phyloP scores from a whole-genome alignment of 495 filamentous ascomycete genomes.

The Podospora sp. region DNA sequence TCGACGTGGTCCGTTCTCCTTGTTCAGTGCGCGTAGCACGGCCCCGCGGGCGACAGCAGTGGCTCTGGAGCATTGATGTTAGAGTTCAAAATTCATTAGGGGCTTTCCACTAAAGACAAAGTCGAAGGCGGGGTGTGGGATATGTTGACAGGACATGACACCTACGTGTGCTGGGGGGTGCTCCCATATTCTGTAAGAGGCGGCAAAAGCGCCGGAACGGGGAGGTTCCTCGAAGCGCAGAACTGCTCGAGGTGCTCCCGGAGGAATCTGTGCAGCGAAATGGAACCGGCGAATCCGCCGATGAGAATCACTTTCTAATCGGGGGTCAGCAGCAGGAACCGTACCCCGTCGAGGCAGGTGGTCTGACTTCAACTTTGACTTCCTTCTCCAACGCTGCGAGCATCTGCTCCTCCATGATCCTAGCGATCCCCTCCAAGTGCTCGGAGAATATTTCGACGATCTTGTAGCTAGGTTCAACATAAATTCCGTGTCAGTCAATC shows the following conservation, averaged over 20 bases:
- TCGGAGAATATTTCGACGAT: constrained; percentile 19
- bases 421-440: constrained; percentile 8
- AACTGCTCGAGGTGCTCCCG: constrained; percentile 10
- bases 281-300: constrained; percentile 36
- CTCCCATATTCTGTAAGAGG: constrained; percentile 16
- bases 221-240: not conserved
- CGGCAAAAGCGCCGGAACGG: constrained; percentile 12
- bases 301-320: constrained; percentile 37
- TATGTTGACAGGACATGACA: not conserved
- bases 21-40: constrained; percentile 32
- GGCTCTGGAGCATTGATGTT: constrained; percentile 19
- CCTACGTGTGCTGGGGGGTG: not conserved
- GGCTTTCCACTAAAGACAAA: too few relatives aligned
- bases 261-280: constrained; percentile 28
- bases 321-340: not conserved
- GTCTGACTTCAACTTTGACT: constrained; percentile 15
- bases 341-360: not conserved
- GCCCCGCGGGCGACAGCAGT: constrained; percentile 36
- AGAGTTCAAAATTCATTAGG: constrained; percentile 10
- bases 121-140: too few relatives aligned
- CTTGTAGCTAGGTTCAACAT: constrained; percentile 3
- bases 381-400: constrained; percentile 12
- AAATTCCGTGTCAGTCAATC: not conserved
- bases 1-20: constrained; percentile 29
- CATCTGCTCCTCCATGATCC: constrained; percentile 21